These are phyloP conservation scores for Apophysomyces elegans DNA, from an alignment of 371 early-diverging fungal genomes.

Conservation along the genomic window DNA sequence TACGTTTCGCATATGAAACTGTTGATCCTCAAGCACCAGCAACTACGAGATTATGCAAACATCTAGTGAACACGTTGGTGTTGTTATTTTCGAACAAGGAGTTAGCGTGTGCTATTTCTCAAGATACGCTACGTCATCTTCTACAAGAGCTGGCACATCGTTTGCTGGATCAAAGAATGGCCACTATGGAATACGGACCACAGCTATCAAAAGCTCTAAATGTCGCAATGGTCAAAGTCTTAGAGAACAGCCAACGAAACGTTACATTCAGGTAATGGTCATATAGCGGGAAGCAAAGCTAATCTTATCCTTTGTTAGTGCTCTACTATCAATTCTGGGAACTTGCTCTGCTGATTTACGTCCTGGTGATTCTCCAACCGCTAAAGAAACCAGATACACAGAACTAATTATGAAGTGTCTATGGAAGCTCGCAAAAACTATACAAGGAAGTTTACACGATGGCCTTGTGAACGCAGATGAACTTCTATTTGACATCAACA, in stretches of 20 bases:
- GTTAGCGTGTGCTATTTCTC: slow-evolving; percentile 65
- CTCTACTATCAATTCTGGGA: slow-evolving; percentile 61
- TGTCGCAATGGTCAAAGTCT: slow-evolving; percentile 83
- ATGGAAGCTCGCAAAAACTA: slow-evolving; percentile 91
- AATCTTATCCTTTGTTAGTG: slow-evolving; percentile 32
- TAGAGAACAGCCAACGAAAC: slow-evolving; percentile 85
- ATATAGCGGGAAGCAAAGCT: background rate
- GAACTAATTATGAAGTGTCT: slow-evolving; percentile 96
- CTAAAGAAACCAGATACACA: slow-evolving; percentile 73
- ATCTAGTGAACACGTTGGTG: slow-evolving; percentile 78
- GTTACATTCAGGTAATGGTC: slow-evolving; percentile 64
- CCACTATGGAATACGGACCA: slow-evolving; percentile 63
- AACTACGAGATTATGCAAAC: slow-evolving; percentile 70
- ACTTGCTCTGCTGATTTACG: slow-evolving; percentile 49
- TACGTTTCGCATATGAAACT: slow-evolving; percentile 75
- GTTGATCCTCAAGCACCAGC: slow-evolving; percentile 56
- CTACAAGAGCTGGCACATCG: slow-evolving; percentile 79
- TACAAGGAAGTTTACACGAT: slow-evolving; percentile 67
- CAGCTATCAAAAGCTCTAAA: slow-evolving; percentile 82
- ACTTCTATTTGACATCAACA: slow-evolving; percentile 77
- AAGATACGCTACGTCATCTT: slow-evolving; percentile 66
- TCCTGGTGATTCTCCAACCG: slow-evolving; percentile 53
- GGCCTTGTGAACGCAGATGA: slow-evolving; percentile 59
- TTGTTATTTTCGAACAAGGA: slow-evolving; percentile 72
- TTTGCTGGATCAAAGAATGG: slow-evolving; percentile 77